Percentiles rank a stretch among this genome's conserved stretches.
These are phyloP conservation scores for Oldenlandia corymbosa DNA, from an alignment of 257 asterid species.

Conservation along the genomic window DNA sequence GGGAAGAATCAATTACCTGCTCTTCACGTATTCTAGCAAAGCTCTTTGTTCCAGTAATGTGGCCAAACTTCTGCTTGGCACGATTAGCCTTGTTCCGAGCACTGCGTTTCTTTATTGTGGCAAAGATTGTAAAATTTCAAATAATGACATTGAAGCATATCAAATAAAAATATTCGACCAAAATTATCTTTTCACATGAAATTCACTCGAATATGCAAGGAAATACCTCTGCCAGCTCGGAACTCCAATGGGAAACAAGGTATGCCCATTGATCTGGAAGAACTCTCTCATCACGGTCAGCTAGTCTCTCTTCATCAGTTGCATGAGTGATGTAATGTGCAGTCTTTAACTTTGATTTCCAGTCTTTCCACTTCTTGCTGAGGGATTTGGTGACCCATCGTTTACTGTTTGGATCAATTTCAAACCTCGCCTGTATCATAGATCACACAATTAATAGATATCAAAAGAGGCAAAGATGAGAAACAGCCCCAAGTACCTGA, in stretches of 20 bases:
- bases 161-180: background rate
- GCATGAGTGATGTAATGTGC: conserved; percentile 28
- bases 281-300: conserved; percentile 40
- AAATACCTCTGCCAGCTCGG: conserved; percentile 32
- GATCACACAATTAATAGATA: conserved; percentile 1
- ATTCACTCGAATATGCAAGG: background rate
- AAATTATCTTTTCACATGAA: background rate
- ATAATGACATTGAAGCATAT: background rate
- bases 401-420: conserved; percentile 26
- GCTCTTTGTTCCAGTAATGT: conserved; percentile 34
- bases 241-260: conserved; percentile 35
- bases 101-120: conserved; percentile 26
- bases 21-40: conserved; percentile 42
- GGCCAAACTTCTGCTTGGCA: conserved; percentile 24
- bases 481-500: conserved; percentile 22
- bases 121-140: background rate
- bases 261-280: conserved; percentile 41
- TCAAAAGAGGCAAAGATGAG: background rate
- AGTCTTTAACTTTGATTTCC: conserved; percentile 30
- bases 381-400: conserved; percentile 30
- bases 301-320: conserved; percentile 35
- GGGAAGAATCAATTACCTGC: conserved; percentile 20
- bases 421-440: conserved; percentile 27
- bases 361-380: conserved; percentile 29
- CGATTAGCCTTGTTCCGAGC: conserved; percentile 34